Conservation (phyloP, 805 yeast species). For the Jamesozyma gamospora region DNA sequence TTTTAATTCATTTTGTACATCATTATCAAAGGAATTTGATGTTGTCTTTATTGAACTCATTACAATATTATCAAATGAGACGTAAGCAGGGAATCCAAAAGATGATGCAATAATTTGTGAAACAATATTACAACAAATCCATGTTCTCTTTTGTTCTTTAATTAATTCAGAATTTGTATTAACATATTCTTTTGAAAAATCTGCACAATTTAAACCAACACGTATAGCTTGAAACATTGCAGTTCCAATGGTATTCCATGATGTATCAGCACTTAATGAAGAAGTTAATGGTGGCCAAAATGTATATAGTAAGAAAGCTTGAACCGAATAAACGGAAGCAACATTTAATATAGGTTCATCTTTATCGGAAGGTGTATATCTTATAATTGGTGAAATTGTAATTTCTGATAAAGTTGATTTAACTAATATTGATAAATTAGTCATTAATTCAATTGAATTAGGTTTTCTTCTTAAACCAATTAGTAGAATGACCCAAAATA, state of each 20-base stretch:
- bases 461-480: constrained; percentile 63
- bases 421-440: constrained; percentile 55
- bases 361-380: constrained; percentile 67
- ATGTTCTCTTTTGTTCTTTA: constrained; percentile 75
- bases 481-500: constrained; percentile 89
- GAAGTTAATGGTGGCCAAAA: constrained; percentile 96
- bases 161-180: constrained; percentile 34
- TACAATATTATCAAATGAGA: constrained; percentile 67
- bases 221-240: constrained; percentile 89
- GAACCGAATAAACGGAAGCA: constrained; percentile 87
- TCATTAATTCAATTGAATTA: constrained; percentile 36
- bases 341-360: constrained; percentile 80
- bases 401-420: constrained; percentile 77
- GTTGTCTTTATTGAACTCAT: constrained; percentile 36
- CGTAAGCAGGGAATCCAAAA: constrained; percentile 91
- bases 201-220: constrained; percentile 82
- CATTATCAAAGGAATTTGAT: no score
- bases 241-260: constrained; percentile 90
- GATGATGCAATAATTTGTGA: constrained; percentile 86
- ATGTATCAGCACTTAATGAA: constrained; percentile 87
- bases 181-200: constrained; percentile 46
- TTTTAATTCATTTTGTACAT: constrained; percentile 49
- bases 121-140: constrained; percentile 89
- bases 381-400: constrained; percentile 80
- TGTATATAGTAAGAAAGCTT: constrained; percentile 79